A percentile compares a stretch with the other conserved stretches of the same genome.
phyloP scores from a whole-genome alignment of 768 basidiomycete genomes.

The Inosperma sp. region DNA sequence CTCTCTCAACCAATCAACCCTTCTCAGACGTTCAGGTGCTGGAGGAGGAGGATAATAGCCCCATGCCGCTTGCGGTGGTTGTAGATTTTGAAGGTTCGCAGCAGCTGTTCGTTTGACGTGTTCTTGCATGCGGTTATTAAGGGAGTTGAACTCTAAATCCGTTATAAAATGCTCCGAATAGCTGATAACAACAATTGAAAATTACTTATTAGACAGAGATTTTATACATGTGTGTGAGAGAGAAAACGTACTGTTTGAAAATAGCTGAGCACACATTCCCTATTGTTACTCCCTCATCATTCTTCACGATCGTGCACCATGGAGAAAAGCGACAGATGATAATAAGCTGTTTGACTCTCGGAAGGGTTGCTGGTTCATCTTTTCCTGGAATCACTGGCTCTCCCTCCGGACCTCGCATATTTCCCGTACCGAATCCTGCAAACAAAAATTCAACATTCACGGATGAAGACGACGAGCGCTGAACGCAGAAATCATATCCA shows the following conservation, averaged over 20 bases:
- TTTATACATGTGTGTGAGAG: neutral
- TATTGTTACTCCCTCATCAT: conserved; percentile 69
- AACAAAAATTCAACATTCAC: neutral
- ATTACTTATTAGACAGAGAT: neutral
- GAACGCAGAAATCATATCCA: conserved; percentile 14
- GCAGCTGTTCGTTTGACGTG: conserved; percentile 61
- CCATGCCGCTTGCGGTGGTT: conserved; percentile 23
- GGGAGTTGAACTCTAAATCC: conserved; percentile 55
- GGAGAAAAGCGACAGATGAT: conserved; percentile 59
- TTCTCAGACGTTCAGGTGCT: conserved; percentile 48
- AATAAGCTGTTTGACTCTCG: conserved; percentile 55
- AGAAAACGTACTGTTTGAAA: conserved; percentile 66
- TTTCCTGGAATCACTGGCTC: conserved; percentile 25
- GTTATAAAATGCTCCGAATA: conserved; percentile 67
- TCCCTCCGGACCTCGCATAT: conserved; percentile 5
- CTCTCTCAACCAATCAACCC: conserved; percentile 78
- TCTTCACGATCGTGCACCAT: conserved; percentile 76
- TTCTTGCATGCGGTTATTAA: conserved; percentile 65
- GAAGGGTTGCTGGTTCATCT: conserved; percentile 67
- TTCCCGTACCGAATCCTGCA: conserved; percentile 14
- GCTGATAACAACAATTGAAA: conserved; percentile 39
- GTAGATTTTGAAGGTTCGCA: conserved; percentile 25
- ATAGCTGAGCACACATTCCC: conserved; percentile 66
- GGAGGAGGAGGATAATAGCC: conserved; percentile 50
- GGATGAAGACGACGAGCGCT: neutral